These are phyloP conservation scores for Gossypium turneri DNA, from an alignment of 345 rosid species.

Conservation along the genomic window DNA sequence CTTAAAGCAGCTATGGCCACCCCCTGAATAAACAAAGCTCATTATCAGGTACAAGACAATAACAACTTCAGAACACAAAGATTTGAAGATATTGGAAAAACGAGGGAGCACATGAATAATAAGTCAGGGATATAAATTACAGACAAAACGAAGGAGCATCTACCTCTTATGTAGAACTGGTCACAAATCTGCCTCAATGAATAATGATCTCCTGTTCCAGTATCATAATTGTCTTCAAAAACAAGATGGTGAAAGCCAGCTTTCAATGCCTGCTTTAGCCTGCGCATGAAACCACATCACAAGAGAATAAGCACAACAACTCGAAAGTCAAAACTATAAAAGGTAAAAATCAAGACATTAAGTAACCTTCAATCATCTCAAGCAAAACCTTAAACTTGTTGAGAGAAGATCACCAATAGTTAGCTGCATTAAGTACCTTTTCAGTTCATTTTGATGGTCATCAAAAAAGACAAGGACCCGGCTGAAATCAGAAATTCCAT, in stretches of 20 bases:
- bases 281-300: constrained; percentile 27
- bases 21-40: constrained; percentile 48
- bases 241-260: constrained; percentile 88
- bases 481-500: constrained; percentile 53
- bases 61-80: background rate
- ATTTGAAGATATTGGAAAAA: background rate
- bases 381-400: background rate
- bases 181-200: constrained; percentile 97
- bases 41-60: background rate
- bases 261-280: constrained; percentile 75
- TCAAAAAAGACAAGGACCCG: constrained; percentile 82
- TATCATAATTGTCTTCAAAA: constrained; percentile 97
- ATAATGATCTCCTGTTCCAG: constrained; percentile 98
- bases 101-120: background rate
- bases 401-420: background rate
- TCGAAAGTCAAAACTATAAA: background rate
- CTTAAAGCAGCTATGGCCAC: constrained; percentile 93
- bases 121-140: background rate
- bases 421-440: constrained; percentile 50
- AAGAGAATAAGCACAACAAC: constrained; percentile 10
- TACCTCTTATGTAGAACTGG: constrained; percentile 82
- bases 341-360: background rate
- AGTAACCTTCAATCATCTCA: background rate
- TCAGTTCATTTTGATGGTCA: constrained; percentile 95
- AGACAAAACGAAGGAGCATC: background rate